Percentiles rank a stretch among this genome's conserved stretches.
phyloP scores from a whole-genome alignment of 2,329 filamentous ascomycete genomes.

The Fusarium nodosum region DNA sequence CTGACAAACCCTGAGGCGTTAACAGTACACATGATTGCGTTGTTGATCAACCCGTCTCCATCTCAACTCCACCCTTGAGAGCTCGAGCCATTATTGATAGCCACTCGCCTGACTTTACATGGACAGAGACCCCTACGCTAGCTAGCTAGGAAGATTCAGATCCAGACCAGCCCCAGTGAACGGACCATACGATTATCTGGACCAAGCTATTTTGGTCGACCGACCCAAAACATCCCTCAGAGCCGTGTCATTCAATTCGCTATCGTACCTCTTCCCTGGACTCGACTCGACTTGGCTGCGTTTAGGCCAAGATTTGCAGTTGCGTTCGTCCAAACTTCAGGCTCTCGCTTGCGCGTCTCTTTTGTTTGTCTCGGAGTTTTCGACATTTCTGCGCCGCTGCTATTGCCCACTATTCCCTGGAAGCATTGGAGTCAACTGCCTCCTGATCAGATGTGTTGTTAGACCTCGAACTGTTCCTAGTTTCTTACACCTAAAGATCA shows the following conservation, averaged over 20 bases:
- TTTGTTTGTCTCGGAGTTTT: conserved; percentile 12
- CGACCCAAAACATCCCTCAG: conserved; percentile 38
- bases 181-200: conserved; percentile 43
- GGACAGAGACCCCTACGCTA: conserved; percentile 34
- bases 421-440: conserved; percentile 8
- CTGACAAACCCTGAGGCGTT: conserved; percentile 32
- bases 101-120: conserved; percentile 30
- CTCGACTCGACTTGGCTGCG: conserved; percentile 4
- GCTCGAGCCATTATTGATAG: conserved; percentile 44
- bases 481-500: conserved; percentile 35
- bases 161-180: conserved; percentile 46
- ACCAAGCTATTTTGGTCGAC: conserved; percentile 49
- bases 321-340: conserved; percentile 26
- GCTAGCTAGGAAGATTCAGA: conserved; percentile 46
- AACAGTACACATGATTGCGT: conserved; percentile 25
- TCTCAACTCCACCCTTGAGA: conserved; percentile 31
- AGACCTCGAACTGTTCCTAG: conserved; percentile 28
- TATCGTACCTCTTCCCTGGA: conserved; percentile 13
- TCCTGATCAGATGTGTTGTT: conserved; percentile 8
- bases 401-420: conserved; percentile 36
- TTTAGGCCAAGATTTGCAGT: conserved; percentile 22
- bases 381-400: conserved; percentile 3
- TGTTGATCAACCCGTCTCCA: conserved; percentile 38
- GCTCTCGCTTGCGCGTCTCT: conserved; percentile 34
- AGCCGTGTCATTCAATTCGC: conserved; percentile 47